Evolutionary conservation across 257 asterid species (phyloP).

Genomic region (Misopates orontium): DNA sequence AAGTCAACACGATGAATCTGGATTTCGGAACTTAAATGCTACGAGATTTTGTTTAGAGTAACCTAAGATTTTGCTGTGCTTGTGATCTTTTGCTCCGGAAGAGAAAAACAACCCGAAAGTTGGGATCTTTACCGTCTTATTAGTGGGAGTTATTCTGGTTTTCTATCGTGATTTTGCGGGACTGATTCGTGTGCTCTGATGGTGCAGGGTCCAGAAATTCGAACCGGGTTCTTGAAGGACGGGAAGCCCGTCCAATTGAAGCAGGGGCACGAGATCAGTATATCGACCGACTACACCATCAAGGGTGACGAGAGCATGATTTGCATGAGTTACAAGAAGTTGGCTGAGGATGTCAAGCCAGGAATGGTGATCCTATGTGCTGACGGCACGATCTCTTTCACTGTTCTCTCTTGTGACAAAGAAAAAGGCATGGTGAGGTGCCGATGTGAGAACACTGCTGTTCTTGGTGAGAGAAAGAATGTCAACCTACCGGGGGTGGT

Average conservation of each 20-base stretch:
- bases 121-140: too few species aligned
- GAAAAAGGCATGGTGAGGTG: constrained; percentile 38
- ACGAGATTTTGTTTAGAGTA: too few species aligned
- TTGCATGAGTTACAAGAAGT: constrained; percentile 55
- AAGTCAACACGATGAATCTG: too few species aligned
- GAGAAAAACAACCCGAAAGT: too few species aligned
- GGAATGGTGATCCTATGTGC: constrained; percentile 47
- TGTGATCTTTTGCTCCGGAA: too few species aligned
- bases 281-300: constrained; percentile 48
- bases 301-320: constrained; percentile 44
- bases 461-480: constrained; percentile 54
- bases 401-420: constrained; percentile 40
- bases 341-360: constrained; percentile 44
- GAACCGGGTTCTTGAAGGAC: constrained; percentile 54
- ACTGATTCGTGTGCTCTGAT: neutral
- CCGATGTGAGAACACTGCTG: constrained; percentile 51
- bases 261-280: constrained; percentile 43
- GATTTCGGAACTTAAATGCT: too few species aligned
- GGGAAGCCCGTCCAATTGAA: constrained; percentile 44
- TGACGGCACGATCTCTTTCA: constrained; percentile 44
- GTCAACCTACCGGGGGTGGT: constrained; percentile 53
- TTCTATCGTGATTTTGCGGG: neutral
- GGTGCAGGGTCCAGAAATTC: constrained; percentile 56
- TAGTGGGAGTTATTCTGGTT: too few species aligned
- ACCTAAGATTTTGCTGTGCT: too few species aligned